A percentile compares a stretch with the other conserved stretches of the same genome.
Evolutionary conservation across 306 rosid species (phyloP).

Genomic region (Lathyrus oleraceus): DNA sequence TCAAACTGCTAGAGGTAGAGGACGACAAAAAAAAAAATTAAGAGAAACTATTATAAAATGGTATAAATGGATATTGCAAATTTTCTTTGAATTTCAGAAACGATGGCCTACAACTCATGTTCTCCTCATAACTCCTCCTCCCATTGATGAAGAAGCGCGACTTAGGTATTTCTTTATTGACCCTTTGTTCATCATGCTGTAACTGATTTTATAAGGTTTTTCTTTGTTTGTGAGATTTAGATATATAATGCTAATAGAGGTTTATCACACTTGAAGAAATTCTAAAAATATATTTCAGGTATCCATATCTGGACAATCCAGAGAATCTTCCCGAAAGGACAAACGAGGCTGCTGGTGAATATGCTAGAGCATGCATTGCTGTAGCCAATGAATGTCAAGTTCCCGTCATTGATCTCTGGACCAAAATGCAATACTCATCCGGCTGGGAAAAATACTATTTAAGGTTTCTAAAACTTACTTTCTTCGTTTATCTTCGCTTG

Average conservation of each 20-base stretch:
- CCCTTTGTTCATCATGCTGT: conserved; percentile 15
- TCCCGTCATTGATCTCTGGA: conserved; percentile 64
- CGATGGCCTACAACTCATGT: conserved; percentile 67
- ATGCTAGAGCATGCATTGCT: conserved; percentile 64
- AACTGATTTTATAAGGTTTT: background rate
- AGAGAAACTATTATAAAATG: too few relatives aligned
- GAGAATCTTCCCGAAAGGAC: conserved; percentile 79
- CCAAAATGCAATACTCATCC: conserved; percentile 72
- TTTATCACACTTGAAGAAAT: background rate
- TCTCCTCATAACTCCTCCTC: conserved; percentile 82
- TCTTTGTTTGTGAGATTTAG: background rate
- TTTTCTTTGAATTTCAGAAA: conserved; percentile 50
- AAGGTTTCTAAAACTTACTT: conserved; percentile 43
- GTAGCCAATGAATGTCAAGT: conserved; percentile 61
- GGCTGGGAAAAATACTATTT: conserved; percentile 55
- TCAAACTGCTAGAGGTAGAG: too few relatives aligned
- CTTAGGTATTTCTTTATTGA: conserved; percentile 48
- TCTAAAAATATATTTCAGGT: conserved; percentile 36
- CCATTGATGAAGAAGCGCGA: conserved; percentile 78
- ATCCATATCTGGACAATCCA: conserved; percentile 62
- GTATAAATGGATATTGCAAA: background rate
- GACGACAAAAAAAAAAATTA: too few relatives aligned
- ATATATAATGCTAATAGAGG: background rate
- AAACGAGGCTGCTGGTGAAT: conserved; percentile 76
- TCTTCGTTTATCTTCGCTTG: background rate